Percentiles rank a stretch among this genome's conserved stretches.
These are phyloP conservation scores for Phoma sp. DNA, from an alignment of 2,329 filamentous ascomycete species.

Conservation along the genomic window DNA sequence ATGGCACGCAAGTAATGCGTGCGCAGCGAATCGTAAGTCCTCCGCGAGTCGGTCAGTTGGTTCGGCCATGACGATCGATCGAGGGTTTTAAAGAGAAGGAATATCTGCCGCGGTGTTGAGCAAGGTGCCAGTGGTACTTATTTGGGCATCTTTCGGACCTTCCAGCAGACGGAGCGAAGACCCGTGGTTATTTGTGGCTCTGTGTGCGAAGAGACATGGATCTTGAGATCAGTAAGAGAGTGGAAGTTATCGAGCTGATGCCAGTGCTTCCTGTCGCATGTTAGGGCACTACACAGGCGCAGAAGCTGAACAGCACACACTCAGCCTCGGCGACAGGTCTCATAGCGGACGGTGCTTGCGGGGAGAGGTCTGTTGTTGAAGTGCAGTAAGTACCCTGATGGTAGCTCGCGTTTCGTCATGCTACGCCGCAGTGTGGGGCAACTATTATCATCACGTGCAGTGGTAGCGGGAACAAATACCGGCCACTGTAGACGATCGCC, in stretches of 20 bases:
- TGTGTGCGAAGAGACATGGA: slow-evolving; percentile 44
- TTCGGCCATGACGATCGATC: slow-evolving; percentile 71
- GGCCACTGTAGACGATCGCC: background rate
- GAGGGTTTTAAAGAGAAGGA: slow-evolving; percentile 76
- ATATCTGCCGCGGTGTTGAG: slow-evolving; percentile 62
- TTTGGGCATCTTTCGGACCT: slow-evolving; percentile 58
- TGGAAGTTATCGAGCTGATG: slow-evolving; percentile 45
- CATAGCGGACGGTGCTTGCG: slow-evolving; percentile 29
- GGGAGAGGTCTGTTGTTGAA: slow-evolving; percentile 15
- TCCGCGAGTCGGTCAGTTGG: slow-evolving; percentile 70
- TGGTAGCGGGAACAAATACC: background rate
- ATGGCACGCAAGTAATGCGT: slow-evolving; percentile 81
- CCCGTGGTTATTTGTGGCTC: slow-evolving; percentile 60
- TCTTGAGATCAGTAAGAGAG: slow-evolving; percentile 46
- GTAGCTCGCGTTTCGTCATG: slow-evolving; percentile 27
- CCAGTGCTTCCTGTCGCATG: slow-evolving; percentile 42
- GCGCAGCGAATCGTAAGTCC: slow-evolving; percentile 73
- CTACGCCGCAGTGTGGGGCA: slow-evolving; percentile 23
- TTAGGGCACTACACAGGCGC: slow-evolving; percentile 14
- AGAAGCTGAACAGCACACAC: slow-evolving; percentile 23
- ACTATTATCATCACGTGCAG: slow-evolving; percentile 21
- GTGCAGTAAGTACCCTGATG: slow-evolving; percentile 43
- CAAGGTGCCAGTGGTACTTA: background rate
- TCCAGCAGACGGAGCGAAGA: slow-evolving; percentile 90
- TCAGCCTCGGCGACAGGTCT: slow-evolving; percentile 42